Evolutionary conservation across 2,329 filamentous ascomycete genomes (phyloP).

Genomic region (Leptographium procerum): DNA sequence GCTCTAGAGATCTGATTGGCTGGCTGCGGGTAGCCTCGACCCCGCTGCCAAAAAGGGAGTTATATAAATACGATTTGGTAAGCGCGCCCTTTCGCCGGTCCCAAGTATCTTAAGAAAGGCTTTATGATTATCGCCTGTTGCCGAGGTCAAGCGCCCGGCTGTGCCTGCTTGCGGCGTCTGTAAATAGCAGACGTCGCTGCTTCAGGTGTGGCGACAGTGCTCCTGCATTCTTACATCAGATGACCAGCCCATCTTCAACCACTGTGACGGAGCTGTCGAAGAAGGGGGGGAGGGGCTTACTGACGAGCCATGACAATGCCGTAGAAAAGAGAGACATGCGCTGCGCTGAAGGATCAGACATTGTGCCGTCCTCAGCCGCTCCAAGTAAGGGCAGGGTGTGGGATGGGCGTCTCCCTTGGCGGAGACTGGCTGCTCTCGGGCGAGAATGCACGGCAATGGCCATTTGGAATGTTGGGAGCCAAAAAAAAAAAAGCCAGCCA

Average conservation of each 20-base stretch:
- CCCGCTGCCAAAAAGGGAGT: slow-evolving; percentile 11
- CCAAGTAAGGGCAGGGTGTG: not conserved
- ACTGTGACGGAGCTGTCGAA: not conserved
- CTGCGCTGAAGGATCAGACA: not conserved
- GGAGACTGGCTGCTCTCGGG: not conserved
- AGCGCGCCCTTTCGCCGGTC: not conserved
- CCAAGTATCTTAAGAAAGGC: too few relatives aligned
- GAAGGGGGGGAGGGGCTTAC: too few relatives aligned
- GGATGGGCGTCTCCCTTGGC: not conserved
- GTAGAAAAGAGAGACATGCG: not conserved
- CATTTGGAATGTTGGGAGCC: not conserved
- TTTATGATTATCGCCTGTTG: too few relatives aligned
- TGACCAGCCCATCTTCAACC: too few relatives aligned
- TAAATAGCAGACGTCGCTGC: not conserved
- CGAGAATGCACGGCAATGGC: not conserved
- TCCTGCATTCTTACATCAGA: not conserved
- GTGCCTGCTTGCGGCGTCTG: not conserved
- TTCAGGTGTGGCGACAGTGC: too few relatives aligned
- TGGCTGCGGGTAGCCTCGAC: not conserved
- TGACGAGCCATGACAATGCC: too few relatives aligned
- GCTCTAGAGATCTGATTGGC: slow-evolving; percentile 5
- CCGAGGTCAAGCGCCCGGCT: too few relatives aligned
- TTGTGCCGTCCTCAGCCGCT: not conserved
- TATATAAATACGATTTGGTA: slow-evolving; percentile 5
- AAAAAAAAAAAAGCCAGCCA: too few relatives aligned